Conservation (phyloP, 225 moss, liverwort and hornwort genomes). For the Straminergon stramineum region DNA sequence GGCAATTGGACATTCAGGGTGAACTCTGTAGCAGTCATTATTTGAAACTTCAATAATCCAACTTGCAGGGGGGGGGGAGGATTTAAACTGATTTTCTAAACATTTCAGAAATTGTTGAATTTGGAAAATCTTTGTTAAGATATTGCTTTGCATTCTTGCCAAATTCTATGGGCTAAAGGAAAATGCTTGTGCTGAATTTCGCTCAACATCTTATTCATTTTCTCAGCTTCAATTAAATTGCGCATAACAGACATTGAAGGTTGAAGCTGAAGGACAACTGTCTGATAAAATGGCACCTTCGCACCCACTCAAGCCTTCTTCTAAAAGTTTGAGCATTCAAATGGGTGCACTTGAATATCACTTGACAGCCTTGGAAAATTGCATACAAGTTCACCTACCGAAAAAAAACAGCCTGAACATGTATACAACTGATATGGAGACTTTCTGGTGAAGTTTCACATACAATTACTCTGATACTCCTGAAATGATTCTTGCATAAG, state of each 20-base stretch:
- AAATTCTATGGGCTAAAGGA: neutral
- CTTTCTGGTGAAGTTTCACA: neutral
- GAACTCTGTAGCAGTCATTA: too few relatives aligned
- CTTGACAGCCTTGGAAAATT: neutral
- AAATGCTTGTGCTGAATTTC: neutral
- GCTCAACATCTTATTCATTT: neutral
- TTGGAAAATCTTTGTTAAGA: neutral
- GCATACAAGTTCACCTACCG: too few relatives aligned
- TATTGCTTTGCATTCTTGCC: neutral
- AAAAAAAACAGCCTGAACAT: neutral
- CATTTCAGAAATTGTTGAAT: neutral
- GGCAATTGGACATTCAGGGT: too few relatives aligned
- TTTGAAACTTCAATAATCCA: too few relatives aligned
- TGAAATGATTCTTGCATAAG: neutral
- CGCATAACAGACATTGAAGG: too few relatives aligned
- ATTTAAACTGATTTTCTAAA: neutral
- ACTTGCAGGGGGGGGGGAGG: too few relatives aligned
- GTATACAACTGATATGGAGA: neutral
- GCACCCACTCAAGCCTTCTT: neutral
- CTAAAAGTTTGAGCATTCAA: neutral
- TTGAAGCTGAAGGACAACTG: neutral
- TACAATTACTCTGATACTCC: neutral
- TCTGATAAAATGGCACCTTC: neutral
- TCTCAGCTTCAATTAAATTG: neutral
- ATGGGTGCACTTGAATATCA: neutral